Evolutionary conservation across 768 basidiomycete species (phyloP), one percentile per base, ranked within the genome.

Genomic region (Tulasnella sp.): DNA sequence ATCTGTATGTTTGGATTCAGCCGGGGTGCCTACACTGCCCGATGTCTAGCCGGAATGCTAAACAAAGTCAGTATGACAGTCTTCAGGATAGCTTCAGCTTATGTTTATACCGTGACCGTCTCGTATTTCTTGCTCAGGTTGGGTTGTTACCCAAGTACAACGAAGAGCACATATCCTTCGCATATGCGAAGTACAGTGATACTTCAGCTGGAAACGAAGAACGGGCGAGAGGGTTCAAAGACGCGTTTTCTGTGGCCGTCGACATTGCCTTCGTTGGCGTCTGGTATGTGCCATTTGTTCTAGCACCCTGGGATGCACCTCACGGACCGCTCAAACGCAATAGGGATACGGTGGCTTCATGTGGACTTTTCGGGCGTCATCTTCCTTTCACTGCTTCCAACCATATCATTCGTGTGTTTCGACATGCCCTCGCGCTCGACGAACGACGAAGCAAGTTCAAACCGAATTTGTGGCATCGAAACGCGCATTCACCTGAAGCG

Each of bases 381-480:
- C 79, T 80, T 24, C 79, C 79, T 8, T 80, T 80, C 44, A 80
- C 31, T n/a, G 18, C 74, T n/a, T 80, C 79, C 2, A 48, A 80
- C 20, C 77, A 42, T 37, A 44, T 73, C 46, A 46, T 80, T 72
- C 44, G 44, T n/a, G n/a, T 28, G 9, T 80, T 80, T 72, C 69
- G 79, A 11, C 79, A 80, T n/a, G 79, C 79, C 18, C 37, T 80
- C 6, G 75, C 79, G 4, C 79, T 80, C 8, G 79, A 80, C 73
- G 79, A 80, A 42, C 79, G 72, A 3, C 18, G 74, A 40, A 31
- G n/a, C 60, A 76, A 48, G 69, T 76, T 46, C 69, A 42, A 75
- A n/a, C 79, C 79, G 2, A 80, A 80, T 44, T 41, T 41, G 8
- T 80, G 73, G 72, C 79, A 80, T 83, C 86, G 89, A 14, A 37